A percentile compares a stretch with the other conserved stretches of the same genome.
These are phyloP conservation scores for Hypoxylon sp. DNA, from an alignment of 2,329 filamentous ascomycete genomes.

Conservation along the genomic window DNA sequence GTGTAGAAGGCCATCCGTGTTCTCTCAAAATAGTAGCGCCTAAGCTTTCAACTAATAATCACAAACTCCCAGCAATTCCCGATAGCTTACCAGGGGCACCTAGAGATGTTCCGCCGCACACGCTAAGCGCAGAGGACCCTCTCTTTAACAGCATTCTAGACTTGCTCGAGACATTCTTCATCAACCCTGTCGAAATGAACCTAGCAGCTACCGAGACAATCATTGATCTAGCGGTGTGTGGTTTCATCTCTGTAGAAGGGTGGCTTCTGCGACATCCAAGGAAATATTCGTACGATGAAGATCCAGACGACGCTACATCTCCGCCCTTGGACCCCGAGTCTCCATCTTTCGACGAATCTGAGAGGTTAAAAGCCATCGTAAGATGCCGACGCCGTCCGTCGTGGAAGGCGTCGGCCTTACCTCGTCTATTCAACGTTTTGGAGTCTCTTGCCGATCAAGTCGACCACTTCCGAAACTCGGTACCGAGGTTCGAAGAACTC, in stretches of 20 bases:
- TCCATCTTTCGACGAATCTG: conserved; percentile 48
- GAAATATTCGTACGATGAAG: conserved; percentile 66
- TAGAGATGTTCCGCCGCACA: conserved; percentile 68
- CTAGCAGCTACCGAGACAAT: conserved; percentile 85
- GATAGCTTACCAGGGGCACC: conserved; percentile 68
- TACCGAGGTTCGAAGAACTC: conserved; percentile 77
- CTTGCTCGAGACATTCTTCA: conserved; percentile 81
- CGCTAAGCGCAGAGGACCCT: conserved; percentile 68
- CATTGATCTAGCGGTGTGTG: conserved; percentile 83
- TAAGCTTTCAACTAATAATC: conserved; percentile 63
- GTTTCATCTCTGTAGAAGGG: conserved; percentile 85
- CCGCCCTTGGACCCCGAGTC: conserved; percentile 35
- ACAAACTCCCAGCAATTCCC: conserved; percentile 63
- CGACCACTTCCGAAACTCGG: conserved; percentile 65
- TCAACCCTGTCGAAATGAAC: conserved; percentile 92
- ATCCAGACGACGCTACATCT: conserved; percentile 45
- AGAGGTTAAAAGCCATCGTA: conserved; percentile 57
- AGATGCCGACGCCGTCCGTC: conserved; percentile 62
- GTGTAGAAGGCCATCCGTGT: conserved; percentile 77
- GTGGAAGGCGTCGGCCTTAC: conserved; percentile 60
- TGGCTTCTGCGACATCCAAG: conserved; percentile 83
- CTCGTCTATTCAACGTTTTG: conserved; percentile 65
- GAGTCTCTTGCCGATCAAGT: conserved; percentile 70
- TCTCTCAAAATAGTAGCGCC: conserved; percentile 74
- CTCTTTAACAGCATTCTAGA: conserved; percentile 72